Evolutionary conservation across 805 yeast species (phyloP).

Genomic region (Suhomyces kilbournensis): DNA sequence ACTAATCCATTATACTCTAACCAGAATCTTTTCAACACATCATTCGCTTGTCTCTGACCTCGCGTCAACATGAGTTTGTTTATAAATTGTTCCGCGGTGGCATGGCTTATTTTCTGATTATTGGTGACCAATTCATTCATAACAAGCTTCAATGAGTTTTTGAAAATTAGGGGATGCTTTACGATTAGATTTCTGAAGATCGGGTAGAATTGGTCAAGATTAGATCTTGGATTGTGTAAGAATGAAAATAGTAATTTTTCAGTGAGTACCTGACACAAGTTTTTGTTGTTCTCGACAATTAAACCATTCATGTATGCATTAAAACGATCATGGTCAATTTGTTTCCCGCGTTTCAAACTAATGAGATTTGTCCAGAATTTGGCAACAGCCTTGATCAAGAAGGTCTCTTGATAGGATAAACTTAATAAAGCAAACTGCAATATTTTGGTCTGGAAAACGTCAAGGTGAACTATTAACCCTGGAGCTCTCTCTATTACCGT

Average conservation of each 20-base stretch:
- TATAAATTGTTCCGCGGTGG: constrained; percentile 30
- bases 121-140: constrained; percentile 1
- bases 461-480: constrained; percentile 37
- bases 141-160: constrained; percentile 22
- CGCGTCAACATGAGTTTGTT: constrained; percentile 60
- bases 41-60: constrained; percentile 61
- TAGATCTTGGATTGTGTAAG: constrained; percentile 52
- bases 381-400: constrained; percentile 50
- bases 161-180: constrained; percentile 48
- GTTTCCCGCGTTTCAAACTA: constrained; percentile 44
- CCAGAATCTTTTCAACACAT: constrained; percentile 64
- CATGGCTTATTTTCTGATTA: neutral
- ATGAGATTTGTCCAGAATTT: constrained; percentile 55
- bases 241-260: constrained; percentile 31
- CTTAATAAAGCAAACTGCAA: constrained; percentile 33
- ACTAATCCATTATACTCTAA: constrained; percentile 54
- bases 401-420: constrained; percentile 49
- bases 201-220: constrained; percentile 55
- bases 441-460: constrained; percentile 20
- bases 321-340: constrained; percentile 37
- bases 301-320: constrained; percentile 16
- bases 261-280: constrained; percentile 25
- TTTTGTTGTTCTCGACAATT: constrained; percentile 5
- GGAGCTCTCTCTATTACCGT: constrained; percentile 51
- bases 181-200: constrained; percentile 45